Evolutionary conservation across 257 asterid species (phyloP), one percentile per base, ranked within the genome.

Genomic region (Lithospermum erythrorhizon): DNA sequence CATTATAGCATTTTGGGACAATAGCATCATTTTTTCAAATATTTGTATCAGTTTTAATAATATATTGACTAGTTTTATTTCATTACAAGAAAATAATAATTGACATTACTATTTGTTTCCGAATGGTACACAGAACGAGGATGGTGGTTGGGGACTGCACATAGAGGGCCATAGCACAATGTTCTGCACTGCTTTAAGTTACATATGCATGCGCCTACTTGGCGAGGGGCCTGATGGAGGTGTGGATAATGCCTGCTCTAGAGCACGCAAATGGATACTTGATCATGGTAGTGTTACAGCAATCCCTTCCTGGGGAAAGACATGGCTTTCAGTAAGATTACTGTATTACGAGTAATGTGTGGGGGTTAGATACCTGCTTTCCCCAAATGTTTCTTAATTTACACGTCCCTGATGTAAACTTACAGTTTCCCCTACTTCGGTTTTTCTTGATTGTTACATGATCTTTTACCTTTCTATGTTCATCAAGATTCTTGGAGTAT

Each of bases 141-240:
- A 86, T 45, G 95, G 95, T 58, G 95, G 95, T 2, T 86, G 95
- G 95, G 95, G 95, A 14, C 58, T 83, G 15, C 95, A 86, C 68
- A 73, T 86, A 51, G 89, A 81, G 76, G 95, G 95, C 9, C 93
- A 81, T 49, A 86, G 95, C 83, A 61, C 83, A 6, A 86, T 86
- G 95, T 83, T 86, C 63, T 76, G 95, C 61, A 86, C 95, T 2
- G 59, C 78, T 1, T 80, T 86, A 15, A 81, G 68, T 70, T 86
- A 86, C 79, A 79, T 83, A 0, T 81, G 87, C 30, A 81, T 86
- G 93, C 83, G 95, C 37, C 63, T 86, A 64, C 70, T 86, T 3
- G 93, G 95, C 49, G 82, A 72, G 70, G 83, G 82, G 6, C 81
- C 85, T 0, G 87, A 81, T 2, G 90, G 81, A 0, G 91, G 88